Evolutionary conservation across 306 rosid species (phyloP).

Genomic region (Lagenaria siceraria): DNA sequence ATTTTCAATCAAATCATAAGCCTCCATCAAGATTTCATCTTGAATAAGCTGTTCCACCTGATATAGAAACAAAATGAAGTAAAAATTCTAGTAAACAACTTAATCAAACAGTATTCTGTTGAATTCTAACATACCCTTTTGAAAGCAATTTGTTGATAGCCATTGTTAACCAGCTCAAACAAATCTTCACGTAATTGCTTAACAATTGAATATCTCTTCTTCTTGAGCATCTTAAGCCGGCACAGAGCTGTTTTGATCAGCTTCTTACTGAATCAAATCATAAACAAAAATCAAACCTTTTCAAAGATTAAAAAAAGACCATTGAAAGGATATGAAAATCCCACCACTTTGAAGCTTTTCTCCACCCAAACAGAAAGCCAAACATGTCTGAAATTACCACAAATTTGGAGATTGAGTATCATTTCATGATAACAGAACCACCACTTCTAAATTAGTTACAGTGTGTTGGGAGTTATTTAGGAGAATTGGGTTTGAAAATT

Average conservation of each 20-base stretch:
- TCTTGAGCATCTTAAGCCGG: slow-evolving; percentile 47
- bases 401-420: neutral
- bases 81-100: neutral
- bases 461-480: neutral
- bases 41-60: slow-evolving; percentile 58
- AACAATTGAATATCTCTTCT: slow-evolving; percentile 39
- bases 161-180: slow-evolving; percentile 39
- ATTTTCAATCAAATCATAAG: slow-evolving; percentile 48
- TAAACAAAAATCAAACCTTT: neutral
- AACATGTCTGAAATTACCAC: slow-evolving; percentile 38
- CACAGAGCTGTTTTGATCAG: slow-evolving; percentile 31
- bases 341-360: slow-evolving; percentile 87
- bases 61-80: neutral
- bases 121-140: slow-evolving; percentile 26
- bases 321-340: neutral
- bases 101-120: neutral
- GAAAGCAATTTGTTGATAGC: slow-evolving; percentile 40
- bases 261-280: slow-evolving; percentile 39
- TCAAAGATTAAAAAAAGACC: neutral
- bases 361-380: slow-evolving; percentile 61
- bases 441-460: neutral
- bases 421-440: neutral
- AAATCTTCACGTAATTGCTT: slow-evolving; percentile 45
- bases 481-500: slow-evolving; percentile 2
- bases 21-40: slow-evolving; percentile 38